These are phyloP conservation scores for Polygonum aviculare DNA, from an alignment of 148 eudicot species.

Conservation along the genomic window DNA sequence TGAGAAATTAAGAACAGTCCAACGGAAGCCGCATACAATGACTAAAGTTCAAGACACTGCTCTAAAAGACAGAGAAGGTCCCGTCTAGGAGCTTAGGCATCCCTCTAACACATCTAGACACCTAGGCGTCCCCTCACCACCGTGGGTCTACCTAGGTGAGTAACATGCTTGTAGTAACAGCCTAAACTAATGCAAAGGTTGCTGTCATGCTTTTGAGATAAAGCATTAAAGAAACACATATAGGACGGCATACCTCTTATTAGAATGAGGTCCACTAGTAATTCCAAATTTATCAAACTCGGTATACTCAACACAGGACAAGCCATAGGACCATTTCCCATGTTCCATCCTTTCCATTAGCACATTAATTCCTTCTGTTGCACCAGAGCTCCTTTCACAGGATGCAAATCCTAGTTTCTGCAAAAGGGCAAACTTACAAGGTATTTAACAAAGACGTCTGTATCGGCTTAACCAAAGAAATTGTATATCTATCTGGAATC, in stretches of 20 bases:
- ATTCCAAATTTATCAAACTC: slow-evolving; percentile 96
- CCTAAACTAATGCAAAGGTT: neutral
- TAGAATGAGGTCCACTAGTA: slow-evolving; percentile 32
- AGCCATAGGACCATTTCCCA: slow-evolving; percentile 86
- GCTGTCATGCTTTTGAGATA: neutral
- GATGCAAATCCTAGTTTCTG: slow-evolving; percentile 99
- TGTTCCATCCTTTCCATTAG: slow-evolving; percentile 67
- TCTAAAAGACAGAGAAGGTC: too few species aligned
- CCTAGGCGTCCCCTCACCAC: too few species aligned
- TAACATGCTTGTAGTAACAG: neutral
- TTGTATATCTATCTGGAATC: neutral
- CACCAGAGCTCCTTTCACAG: slow-evolving; percentile 63
- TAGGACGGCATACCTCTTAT: slow-evolving; percentile 37
- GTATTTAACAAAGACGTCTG: neutral
- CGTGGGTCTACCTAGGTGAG: too few species aligned
- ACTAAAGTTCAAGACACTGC: neutral
- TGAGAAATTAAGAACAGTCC: neutral
- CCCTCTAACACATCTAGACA: too few species aligned
- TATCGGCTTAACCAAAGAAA: neutral
- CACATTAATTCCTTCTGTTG: slow-evolving; percentile 96
- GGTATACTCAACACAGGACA: slow-evolving; percentile 94
- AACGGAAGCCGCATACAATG: neutral
- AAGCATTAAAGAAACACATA: neutral
- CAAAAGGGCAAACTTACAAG: slow-evolving; percentile 12
- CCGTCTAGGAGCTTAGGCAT: too few species aligned